These are phyloP conservation scores for Exserohilum turcica DNA, from an alignment of 2,329 filamentous ascomycete species.

Conservation along the genomic window DNA sequence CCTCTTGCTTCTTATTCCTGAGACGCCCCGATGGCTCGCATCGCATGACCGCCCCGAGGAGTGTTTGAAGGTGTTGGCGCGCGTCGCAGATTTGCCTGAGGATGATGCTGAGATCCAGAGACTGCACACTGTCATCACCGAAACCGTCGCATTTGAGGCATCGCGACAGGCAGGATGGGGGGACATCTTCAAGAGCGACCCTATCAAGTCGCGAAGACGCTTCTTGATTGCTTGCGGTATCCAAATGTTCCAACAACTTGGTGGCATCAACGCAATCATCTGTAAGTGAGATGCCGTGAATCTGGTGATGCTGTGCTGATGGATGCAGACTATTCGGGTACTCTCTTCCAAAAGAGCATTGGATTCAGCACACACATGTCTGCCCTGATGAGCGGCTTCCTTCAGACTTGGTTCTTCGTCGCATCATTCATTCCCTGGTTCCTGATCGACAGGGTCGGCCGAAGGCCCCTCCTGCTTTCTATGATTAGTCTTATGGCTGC, in stretches of 20 bases:
- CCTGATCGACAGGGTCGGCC: conserved; percentile 21
- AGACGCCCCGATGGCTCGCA: conserved; percentile 23
- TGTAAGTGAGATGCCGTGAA: conserved; percentile 5
- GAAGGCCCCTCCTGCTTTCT: conserved; percentile 19
- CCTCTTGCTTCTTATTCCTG: conserved; percentile 14
- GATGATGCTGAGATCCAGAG: conserved; percentile 16
- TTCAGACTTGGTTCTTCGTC: conserved; percentile 27
- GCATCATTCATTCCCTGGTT: conserved; percentile 26
- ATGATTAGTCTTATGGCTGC: conserved; percentile 27
- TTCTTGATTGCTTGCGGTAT: conserved; percentile 25
- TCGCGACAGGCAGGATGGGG: conserved; percentile 23
- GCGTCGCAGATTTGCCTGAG: conserved; percentile 13
- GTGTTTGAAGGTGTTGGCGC: conserved; percentile 21
- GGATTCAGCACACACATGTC: conserved; percentile 24
- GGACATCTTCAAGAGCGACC: conserved; percentile 21
- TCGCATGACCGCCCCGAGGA: conserved; percentile 23
- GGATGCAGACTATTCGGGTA: conserved; percentile 21
- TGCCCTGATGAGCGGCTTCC: conserved; percentile 22
- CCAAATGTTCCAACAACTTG: conserved; percentile 24
- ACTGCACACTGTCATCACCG: conserved; percentile 21
- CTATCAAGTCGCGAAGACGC: conserved; percentile 23
- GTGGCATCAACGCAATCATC: conserved; percentile 27
- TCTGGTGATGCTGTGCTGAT: neutral
- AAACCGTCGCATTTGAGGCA: conserved; percentile 23
- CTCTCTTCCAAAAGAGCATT: conserved; percentile 25